Evolutionary conservation across 2,329 filamentous ascomycete species (phyloP), one percentile per base, ranked within the genome.

Genomic region (Paradendryphiella salina): DNA sequence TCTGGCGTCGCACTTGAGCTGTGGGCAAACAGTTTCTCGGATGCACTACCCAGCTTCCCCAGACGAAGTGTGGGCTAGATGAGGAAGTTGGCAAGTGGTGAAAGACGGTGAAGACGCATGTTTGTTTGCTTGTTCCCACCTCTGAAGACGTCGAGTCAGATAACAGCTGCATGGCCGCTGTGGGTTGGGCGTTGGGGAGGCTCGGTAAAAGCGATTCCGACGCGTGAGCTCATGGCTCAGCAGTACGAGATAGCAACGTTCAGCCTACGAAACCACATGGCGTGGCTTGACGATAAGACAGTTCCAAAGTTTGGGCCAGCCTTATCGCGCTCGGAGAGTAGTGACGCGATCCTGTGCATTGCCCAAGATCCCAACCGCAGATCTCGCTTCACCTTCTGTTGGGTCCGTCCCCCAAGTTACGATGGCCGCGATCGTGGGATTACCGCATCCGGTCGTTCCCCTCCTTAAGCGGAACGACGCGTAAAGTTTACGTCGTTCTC

Each of bases 1-100:
- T 65, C 34, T 59, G 49, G 59, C 65, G 60, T 57, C 53, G 39
- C 50, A 52, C 54, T 58, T 54, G 53, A 50, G 40, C 59, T 59
- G 51, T 51, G 49, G 50, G 52, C 61, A 58, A 51, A 58, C 58
- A 53, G 52, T 50, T 49, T 58, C 41, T 51, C 65, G 67, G 67
- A 69, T 64, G 63, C 62, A 48, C 65, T 61, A 61, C 60, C 57
- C 52, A 31, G 36, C 38, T 57, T 61, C 64, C 65, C 61, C 65
- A 67, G 60, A 61, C 60, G 61, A 63, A 56, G 38, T 33, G 31
- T 33, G 37, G 50, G 33, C 44, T 59, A 45, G 56, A 62, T 60
- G 52, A 57, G 53, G 61, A 57, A 61, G 61, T 54, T 63, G 50
- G 45, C 33, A 50, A 35, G 29, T 49, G n/a, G 45, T 52, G 53